phyloP scores from a whole-genome alignment of 768 basidiomycete genomes.

The Lentinus brumalis region DNA sequence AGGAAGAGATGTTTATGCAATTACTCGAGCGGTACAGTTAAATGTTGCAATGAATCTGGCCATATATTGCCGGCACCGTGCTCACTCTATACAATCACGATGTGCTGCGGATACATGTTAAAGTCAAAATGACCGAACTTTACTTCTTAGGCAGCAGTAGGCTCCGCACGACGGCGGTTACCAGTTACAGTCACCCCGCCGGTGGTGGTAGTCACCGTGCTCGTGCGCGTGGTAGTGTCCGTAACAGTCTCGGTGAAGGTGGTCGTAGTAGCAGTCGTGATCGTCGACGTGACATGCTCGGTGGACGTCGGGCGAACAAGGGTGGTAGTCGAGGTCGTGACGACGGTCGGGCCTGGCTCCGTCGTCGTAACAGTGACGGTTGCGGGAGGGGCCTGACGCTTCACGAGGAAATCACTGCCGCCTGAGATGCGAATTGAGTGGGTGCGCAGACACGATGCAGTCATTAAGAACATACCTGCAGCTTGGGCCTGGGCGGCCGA shows the following conservation, averaged over 20 bases:
- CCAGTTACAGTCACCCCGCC: not conserved
- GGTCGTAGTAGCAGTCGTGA: not conserved
- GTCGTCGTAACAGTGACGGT: not conserved
- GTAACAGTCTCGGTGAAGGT: not conserved
- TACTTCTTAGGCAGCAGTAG: not conserved
- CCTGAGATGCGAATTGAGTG: too few species aligned
- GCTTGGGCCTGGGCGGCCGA: too few species aligned
- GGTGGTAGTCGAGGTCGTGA: not conserved
- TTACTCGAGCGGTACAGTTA: too few species aligned
- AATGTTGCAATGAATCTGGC: too few species aligned
- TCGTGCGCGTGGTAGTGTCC: not conserved
- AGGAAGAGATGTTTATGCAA: too few species aligned
- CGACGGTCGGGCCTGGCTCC: not conserved
- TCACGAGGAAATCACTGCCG: too few species aligned
- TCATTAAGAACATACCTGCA: too few species aligned
- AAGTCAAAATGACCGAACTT: too few species aligned
- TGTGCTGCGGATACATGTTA: too few species aligned
- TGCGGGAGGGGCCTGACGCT: not conserved
- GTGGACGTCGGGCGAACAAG: not conserved
- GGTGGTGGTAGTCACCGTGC: not conserved
- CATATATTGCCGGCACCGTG: too few species aligned
- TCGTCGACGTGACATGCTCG: not conserved
- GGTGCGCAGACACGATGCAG: too few species aligned
- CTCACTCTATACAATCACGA: too few species aligned
- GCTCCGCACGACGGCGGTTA: not conserved